Base-by-base conservation (phyloP, 2,329 filamentous ascomycete species). In the Hypoxylon sp. region DNA sequence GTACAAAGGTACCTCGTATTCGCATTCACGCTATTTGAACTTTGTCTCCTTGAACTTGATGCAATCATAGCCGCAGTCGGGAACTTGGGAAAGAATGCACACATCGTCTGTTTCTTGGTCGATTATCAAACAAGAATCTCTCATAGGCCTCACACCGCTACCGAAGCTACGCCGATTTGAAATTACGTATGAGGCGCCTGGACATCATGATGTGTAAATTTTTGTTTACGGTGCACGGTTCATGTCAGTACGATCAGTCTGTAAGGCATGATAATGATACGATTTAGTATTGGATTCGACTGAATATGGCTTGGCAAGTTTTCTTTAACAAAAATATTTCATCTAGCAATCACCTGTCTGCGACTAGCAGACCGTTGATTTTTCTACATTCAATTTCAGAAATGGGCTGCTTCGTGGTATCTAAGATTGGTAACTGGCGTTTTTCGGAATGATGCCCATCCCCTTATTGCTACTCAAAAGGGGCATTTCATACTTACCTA, bases 1-100 rank as follows among this genome's bases (percentile, higher is more conserved):
- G 52, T 68, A 68, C 65, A 62, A 25, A 36, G 57, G 21, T 67
- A 71, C 68, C 58, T 71, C 68, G 68, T 71, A 71, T 71, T 71
- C 68, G 68, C 49, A 65, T 71, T 69, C 43, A 6, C 25, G 5
- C 23, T 13, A 30, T 9, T 30, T 30, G 28, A 30, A 30, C 28
- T 30, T 5, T 30, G 5, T 30, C n/a, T 19, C 43, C 49, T 46
- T 25, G 7, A 19, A 49, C 25, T 49, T 32, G 5, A 25, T 30
- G 2, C 25, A 51, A 34, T 21, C 23, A 30, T 21, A 17, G 34
- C 34, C 34, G 34, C 23, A 38, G 14, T 38, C 23, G 19, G n/a
- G n/a, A 11, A 23, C 9, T 46, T 41, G 25, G 34, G 32, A 32
- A 52, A 28, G 30, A 41, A 56, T 46, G 30, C 23, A 56, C 25